Conservation (phyloP, 2,329 filamentous ascomycete genomes). For the Pyrenophora tritici-repentis region DNA sequence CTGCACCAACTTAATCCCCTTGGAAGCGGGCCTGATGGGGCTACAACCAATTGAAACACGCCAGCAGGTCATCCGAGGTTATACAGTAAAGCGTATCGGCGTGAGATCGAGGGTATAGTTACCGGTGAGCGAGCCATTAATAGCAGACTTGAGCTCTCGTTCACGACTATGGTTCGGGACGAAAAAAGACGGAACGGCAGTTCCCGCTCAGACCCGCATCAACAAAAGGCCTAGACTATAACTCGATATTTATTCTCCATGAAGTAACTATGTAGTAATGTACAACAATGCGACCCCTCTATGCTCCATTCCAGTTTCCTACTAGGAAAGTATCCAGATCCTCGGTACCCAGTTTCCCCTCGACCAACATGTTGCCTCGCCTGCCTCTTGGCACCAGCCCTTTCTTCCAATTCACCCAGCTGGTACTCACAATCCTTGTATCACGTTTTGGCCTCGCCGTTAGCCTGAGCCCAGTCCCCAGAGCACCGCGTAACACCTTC, state of each 20-base stretch:
- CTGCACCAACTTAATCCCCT: neutral
- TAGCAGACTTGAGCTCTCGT: too few relatives aligned
- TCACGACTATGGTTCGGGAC: too few relatives aligned
- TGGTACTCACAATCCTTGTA: conserved; percentile 27
- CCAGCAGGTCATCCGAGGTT: too few relatives aligned
- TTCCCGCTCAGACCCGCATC: too few relatives aligned
- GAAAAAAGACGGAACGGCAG: too few relatives aligned
- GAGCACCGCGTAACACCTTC: conserved; percentile 22
- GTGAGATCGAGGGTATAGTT: too few relatives aligned
- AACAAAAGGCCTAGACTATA: too few relatives aligned
- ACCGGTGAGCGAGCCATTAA: too few relatives aligned
- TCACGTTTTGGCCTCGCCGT: conserved; percentile 22
- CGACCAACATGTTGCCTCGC: neutral
- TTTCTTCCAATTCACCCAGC: conserved; percentile 33
- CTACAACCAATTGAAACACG: too few relatives aligned
- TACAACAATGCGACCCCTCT: neutral
- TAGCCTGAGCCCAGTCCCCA: conserved; percentile 22
- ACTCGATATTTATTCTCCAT: too few relatives aligned
- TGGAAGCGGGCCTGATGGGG: too few relatives aligned
- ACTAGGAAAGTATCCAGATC: conserved; percentile 12
- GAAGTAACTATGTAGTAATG: neutral
- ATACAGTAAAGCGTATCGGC: too few relatives aligned
- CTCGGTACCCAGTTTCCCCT: neutral
- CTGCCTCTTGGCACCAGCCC: neutral
- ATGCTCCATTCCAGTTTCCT: neutral